A percentile compares a stretch with the other conserved stretches of the same genome.
phyloP scores from a whole-genome alignment of 2,329 filamentous ascomycete species.

The Colletotrichum sp. region DNA sequence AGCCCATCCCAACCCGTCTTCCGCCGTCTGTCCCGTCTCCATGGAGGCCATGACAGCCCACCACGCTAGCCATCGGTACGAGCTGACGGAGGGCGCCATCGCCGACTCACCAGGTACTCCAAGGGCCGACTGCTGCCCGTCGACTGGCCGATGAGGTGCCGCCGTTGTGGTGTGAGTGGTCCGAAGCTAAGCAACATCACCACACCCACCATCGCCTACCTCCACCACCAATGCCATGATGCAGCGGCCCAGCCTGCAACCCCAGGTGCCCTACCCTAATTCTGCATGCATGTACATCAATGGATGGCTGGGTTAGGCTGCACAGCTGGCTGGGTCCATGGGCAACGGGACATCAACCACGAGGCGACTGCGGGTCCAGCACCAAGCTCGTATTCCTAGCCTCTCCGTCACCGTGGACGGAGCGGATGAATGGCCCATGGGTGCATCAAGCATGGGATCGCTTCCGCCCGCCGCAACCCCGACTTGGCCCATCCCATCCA shows the following conservation, averaged over 20 bases:
- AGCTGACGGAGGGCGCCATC: background rate
- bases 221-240: background rate
- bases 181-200: background rate
- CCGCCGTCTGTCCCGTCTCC: background rate
- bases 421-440: slow-evolving; percentile 27
- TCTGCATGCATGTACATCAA: background rate
- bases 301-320: background rate
- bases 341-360: background rate
- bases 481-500: background rate
- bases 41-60: background rate
- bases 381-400: background rate
- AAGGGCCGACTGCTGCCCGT: background rate
- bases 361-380: background rate
- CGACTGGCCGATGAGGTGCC: background rate
- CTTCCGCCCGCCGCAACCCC: background rate
- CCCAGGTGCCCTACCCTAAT: background rate
- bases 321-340: background rate
- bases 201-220: background rate
- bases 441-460: background rate
- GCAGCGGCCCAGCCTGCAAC: background rate
- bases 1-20: background rate
- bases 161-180: background rate
- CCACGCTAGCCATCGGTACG: background rate
- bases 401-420: background rate
- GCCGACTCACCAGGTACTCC: background rate